Percentiles rank a stretch among this genome's conserved stretches.
Evolutionary conservation across 208 protist genomes (phyloP).

Genomic region (Strigomonas culicis): DNA sequence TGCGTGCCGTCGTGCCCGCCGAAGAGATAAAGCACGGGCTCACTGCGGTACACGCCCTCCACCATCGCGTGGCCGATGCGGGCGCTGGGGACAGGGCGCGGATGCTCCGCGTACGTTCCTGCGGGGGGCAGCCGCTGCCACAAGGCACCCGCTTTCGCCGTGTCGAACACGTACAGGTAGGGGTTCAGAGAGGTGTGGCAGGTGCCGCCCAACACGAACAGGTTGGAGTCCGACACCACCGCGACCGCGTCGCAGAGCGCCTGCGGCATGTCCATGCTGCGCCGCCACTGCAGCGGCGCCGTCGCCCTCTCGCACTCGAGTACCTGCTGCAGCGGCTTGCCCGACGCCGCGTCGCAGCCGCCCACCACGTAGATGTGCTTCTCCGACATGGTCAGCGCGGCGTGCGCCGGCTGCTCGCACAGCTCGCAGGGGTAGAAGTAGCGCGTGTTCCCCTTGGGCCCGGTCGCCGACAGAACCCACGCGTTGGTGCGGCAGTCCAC

Average conservation of each 20-base stretch:
- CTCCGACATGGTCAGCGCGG: too few relatives aligned
- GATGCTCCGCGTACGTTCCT: neutral
- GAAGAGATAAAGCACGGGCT: neutral
- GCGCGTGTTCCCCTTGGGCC: too few relatives aligned
- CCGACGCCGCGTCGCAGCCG: too few relatives aligned
- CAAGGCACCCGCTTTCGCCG: neutral
- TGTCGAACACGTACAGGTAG: neutral
- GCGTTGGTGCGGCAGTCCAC: too few relatives aligned
- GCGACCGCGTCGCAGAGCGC: neutral
- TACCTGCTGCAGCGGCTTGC: too few relatives aligned
- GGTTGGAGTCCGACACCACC: neutral
- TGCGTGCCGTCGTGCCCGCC: constrained; percentile 2
- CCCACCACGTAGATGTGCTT: too few relatives aligned
- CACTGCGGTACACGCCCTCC: neutral
- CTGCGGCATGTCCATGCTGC: neutral
- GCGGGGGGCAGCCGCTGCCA: neutral
- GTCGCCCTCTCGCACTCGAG: neutral
- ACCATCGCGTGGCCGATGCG: constrained; percentile 3
- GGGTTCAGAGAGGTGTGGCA: neutral
- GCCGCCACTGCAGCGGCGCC: constrained; percentile 3
- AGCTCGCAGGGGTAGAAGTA: too few relatives aligned
- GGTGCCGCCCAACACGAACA: neutral
- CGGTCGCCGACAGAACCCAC: too few relatives aligned
- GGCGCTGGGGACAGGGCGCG: neutral
- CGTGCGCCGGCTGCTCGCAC: too few relatives aligned